Percentiles rank a stretch among this genome's conserved stretches.
These are phyloP conservation scores for Davidsoniella eucalypti DNA, from an alignment of 2,329 filamentous ascomycete genomes.

Conservation along the genomic window DNA sequence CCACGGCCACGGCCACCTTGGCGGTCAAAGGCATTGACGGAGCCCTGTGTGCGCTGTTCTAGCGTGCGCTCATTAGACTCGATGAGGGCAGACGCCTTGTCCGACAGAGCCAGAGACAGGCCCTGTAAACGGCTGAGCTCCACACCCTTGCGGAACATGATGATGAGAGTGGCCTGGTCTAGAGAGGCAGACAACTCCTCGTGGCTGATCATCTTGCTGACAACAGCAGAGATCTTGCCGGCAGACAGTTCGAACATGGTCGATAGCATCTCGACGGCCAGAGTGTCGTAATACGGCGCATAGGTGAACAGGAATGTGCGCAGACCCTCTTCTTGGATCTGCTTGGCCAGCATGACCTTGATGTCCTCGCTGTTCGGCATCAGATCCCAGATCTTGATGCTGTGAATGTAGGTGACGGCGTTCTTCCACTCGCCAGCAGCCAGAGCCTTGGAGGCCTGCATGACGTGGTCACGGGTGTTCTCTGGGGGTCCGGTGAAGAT, in stretches of 20 bases:
- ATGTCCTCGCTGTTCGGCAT: slow-evolving; percentile 87
- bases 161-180: slow-evolving; percentile 91
- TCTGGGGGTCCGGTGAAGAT: slow-evolving; percentile 97
- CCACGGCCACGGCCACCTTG: slow-evolving; percentile 66
- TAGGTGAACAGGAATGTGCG: slow-evolving; percentile 99
- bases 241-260: slow-evolving; percentile 89
- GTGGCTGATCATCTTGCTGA: slow-evolving; percentile 99
- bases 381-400: slow-evolving; percentile 99
- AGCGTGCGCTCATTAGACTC: slow-evolving; percentile 95
- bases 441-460: slow-evolving; percentile 95
- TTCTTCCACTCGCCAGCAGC: slow-evolving; percentile 98
- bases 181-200: slow-evolving; percentile 92
- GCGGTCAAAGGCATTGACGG: slow-evolving; percentile 85
- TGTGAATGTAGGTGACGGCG: slow-evolving; percentile 80
- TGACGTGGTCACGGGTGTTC: slow-evolving; percentile 97
- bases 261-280: slow-evolving; percentile 70
- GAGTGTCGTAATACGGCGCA: slow-evolving; percentile 95
- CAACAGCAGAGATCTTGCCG: slow-evolving; percentile 82
- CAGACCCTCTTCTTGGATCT: slow-evolving; percentile 97
- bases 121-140: slow-evolving; percentile 93
- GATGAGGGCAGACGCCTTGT: slow-evolving; percentile 91
- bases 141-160: slow-evolving; percentile 99
- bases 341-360: slow-evolving; percentile 91
- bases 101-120: slow-evolving; percentile 78
- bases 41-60: slow-evolving; percentile 92